These are phyloP conservation scores for Euclidium syriacum DNA, from an alignment of 345 rosid genomes.

Conservation along the genomic window DNA sequence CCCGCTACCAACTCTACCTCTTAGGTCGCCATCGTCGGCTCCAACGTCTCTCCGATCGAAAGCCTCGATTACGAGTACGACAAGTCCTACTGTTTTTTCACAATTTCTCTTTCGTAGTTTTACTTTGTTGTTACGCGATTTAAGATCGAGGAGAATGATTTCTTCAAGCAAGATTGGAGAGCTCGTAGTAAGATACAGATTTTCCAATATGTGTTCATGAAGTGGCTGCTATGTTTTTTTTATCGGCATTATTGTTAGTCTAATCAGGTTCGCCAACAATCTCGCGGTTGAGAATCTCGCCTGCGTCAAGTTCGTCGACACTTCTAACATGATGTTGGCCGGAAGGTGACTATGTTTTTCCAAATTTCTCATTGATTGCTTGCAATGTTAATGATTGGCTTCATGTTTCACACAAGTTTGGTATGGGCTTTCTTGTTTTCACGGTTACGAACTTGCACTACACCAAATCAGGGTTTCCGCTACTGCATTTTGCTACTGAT, in stretches of 20 bases:
- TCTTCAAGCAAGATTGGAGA: constrained; percentile 96
- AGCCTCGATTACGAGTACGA: constrained; percentile 91
- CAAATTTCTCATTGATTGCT: background rate
- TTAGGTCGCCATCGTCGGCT: constrained; percentile 91
- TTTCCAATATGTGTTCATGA: constrained; percentile 71
- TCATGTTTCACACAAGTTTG: constrained; percentile 39
- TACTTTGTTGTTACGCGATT: background rate
- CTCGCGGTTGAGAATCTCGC: constrained; percentile 91
- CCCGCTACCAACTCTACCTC: constrained; percentile 59
- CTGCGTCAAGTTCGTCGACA: constrained; percentile 74
- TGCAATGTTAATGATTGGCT: background rate
- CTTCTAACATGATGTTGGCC: constrained; percentile 81
- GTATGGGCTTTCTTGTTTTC: constrained; percentile 67
- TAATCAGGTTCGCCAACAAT: constrained; percentile 71
- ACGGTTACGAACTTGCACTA: constrained; percentile 55
- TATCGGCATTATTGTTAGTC: constrained; percentile 62
- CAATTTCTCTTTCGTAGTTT: background rate
- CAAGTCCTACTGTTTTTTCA: background rate
- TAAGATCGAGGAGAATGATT: constrained; percentile 81
- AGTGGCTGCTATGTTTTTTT: constrained; percentile 76
- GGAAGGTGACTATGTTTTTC: constrained; percentile 34
- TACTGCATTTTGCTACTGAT: too few species aligned
- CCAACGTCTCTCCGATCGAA: constrained; percentile 72
- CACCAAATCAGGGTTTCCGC: too few species aligned
- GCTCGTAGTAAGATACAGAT: constrained; percentile 50